Conservation (phyloP, 495 filamentous ascomycete species). For the Penicillium argentinense region DNA sequence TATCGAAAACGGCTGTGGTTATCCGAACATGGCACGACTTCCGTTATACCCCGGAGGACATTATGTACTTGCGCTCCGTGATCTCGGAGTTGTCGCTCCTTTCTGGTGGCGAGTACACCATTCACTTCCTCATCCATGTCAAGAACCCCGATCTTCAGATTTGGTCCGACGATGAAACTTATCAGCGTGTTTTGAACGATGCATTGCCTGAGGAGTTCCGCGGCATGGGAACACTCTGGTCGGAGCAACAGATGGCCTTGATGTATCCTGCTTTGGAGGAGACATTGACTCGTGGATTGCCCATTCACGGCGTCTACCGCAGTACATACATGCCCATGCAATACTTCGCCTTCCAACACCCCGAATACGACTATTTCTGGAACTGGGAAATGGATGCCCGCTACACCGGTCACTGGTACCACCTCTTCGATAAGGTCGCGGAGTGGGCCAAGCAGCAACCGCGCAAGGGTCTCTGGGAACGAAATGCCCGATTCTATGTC, state of each 20-base stretch:
- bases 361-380: slow-evolving; percentile 95
- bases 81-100: slow-evolving; percentile 61
- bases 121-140: slow-evolving; percentile 68
- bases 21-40: slow-evolving; percentile 66
- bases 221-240: slow-evolving; percentile 88
- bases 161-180: slow-evolving; percentile 63
- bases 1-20: slow-evolving; percentile 60
- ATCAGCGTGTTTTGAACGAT: slow-evolving; percentile 63
- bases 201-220: slow-evolving; percentile 83
- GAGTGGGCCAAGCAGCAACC: slow-evolving; percentile 81
- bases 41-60: slow-evolving; percentile 51
- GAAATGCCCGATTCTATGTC: slow-evolving; percentile 88
- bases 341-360: slow-evolving; percentile 83
- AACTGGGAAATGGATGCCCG: slow-evolving; percentile 99
- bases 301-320: slow-evolving; percentile 88
- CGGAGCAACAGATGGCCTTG: slow-evolving; percentile 84
- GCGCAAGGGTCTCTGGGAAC: slow-evolving; percentile 90
- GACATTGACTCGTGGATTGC: slow-evolving; percentile 67
- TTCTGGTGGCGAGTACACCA: slow-evolving; percentile 61
- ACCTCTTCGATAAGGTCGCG: slow-evolving; percentile 73
- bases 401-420: slow-evolving; percentile 95
- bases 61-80: slow-evolving; percentile 56
- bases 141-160: slow-evolving; percentile 64
- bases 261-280: slow-evolving; percentile 83
- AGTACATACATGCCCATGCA: slow-evolving; percentile 92